A percentile compares a stretch with the other conserved stretches of the same genome.
Conservation (phyloP, 495 filamentous ascomycete species). For the Penicillium subrubescens region DNA sequence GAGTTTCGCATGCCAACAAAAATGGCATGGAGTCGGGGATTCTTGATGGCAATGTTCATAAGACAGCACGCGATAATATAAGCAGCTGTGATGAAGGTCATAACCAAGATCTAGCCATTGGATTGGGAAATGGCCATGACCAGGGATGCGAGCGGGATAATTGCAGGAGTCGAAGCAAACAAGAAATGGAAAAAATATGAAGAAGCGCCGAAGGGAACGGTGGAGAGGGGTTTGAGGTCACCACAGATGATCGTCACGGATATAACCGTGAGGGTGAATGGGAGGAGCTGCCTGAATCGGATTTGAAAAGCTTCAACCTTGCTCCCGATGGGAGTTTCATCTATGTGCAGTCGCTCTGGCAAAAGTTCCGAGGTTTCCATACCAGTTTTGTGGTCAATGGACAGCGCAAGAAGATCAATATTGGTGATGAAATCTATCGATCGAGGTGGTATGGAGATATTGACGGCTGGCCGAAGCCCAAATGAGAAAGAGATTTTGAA, state of each 20-base stretch:
- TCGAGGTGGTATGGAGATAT: constrained; percentile 34
- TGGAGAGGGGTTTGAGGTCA: constrained; percentile 33
- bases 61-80: too few species aligned
- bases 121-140: too few species aligned
- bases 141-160: too few species aligned
- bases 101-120: too few species aligned
- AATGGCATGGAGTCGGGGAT: background rate
- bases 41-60: too few species aligned
- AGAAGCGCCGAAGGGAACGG: background rate
- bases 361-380: constrained; percentile 24
- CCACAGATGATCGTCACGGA: constrained; percentile 29
- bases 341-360: constrained; percentile 33
- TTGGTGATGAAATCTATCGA: constrained; percentile 34
- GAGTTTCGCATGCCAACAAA: too few species aligned
- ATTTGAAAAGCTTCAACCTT: constrained; percentile 33
- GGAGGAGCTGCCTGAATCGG: constrained; percentile 28
- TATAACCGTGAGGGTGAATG: constrained; percentile 23
- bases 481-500: background rate
- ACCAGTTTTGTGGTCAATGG: constrained; percentile 31
- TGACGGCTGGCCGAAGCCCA: constrained; percentile 35
- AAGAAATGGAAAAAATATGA: background rate
- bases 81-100: too few species aligned
- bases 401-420: constrained; percentile 20
- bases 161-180: too few species aligned
- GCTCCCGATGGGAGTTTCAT: constrained; percentile 31